A percentile compares a stretch with the other conserved stretches of the same genome.
These are phyloP conservation scores for Cladosporium halotolerans DNA, from an alignment of 2,329 filamentous ascomycete species.

Conservation along the genomic window DNA sequence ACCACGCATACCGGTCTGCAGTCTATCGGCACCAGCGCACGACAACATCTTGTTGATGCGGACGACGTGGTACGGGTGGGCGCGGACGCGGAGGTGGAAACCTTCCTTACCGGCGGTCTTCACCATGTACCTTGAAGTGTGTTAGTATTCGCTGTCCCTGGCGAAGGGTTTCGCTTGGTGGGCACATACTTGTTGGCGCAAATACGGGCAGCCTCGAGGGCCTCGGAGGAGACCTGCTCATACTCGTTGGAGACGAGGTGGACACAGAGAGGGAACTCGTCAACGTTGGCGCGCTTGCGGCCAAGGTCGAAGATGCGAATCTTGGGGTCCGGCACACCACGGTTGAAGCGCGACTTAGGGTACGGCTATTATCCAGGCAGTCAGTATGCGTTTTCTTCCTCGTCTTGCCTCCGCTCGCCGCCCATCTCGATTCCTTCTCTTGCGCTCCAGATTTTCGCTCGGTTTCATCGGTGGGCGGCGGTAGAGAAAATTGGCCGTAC, in stretches of 20 bases:
- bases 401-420: slow-evolving; percentile 15
- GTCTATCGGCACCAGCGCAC: slow-evolving; percentile 99
- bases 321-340: slow-evolving; percentile 69
- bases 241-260: slow-evolving; percentile 99
- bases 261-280: slow-evolving; percentile 98
- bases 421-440: slow-evolving; percentile 4
- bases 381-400: slow-evolving; percentile 16
- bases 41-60: slow-evolving; percentile 99
- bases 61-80: slow-evolving; percentile 99
- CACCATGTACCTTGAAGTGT: slow-evolving; percentile 54
- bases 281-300: slow-evolving; percentile 90
- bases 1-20: slow-evolving; percentile 99
- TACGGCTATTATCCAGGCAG: slow-evolving; percentile 60
- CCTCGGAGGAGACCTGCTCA: slow-evolving; percentile 99
- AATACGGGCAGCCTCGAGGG: slow-evolving; percentile 98
- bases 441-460: slow-evolving; percentile 2
- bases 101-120: slow-evolving; percentile 65
- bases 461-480: slow-evolving; percentile 3
- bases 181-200: slow-evolving; percentile 91
- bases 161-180: not conserved
- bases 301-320: slow-evolving; percentile 76
- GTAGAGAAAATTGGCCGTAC: slow-evolving; percentile 46
- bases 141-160: slow-evolving; percentile 12
- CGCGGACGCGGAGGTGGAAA: slow-evolving; percentile 68
- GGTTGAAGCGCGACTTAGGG: slow-evolving; percentile 99